phyloP scores from a whole-genome alignment of 345 rosid genomes.

The Eucalyptus urophylla region DNA sequence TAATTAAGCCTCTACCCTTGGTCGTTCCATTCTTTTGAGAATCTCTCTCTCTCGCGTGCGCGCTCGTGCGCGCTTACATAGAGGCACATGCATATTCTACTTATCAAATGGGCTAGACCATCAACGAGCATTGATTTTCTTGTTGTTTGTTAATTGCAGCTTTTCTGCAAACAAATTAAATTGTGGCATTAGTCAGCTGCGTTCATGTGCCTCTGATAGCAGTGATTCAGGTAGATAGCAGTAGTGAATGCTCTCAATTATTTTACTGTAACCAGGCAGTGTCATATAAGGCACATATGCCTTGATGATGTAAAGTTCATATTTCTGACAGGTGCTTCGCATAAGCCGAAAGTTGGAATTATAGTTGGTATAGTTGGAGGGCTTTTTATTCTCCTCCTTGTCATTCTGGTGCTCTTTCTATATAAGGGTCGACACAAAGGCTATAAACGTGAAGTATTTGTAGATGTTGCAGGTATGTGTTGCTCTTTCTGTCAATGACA shows the following conservation, averaged over 20 bases:
- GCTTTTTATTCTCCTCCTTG: conserved; percentile 35
- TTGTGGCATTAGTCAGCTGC: conserved; percentile 35
- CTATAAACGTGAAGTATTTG: conserved; percentile 64
- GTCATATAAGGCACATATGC: not conserved
- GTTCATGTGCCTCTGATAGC: conserved; percentile 42
- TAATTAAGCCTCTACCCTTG: not conserved
- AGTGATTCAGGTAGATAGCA: conserved; percentile 37
- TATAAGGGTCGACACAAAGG: conserved; percentile 57
- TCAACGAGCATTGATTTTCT: not conserved
- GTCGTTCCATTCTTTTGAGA: not conserved
- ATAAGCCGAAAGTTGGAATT: conserved; percentile 52
- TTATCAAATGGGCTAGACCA: not conserved
- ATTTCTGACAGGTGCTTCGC: conserved; percentile 37
- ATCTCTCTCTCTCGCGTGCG: not conserved
- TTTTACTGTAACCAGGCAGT: not conserved
- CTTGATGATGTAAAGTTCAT: not conserved
- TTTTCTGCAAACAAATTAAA: conserved; percentile 60
- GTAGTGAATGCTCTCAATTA: not conserved
- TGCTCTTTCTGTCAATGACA: not conserved
- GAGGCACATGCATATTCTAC: not conserved
- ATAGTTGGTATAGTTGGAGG: conserved; percentile 69
- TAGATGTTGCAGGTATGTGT: conserved; percentile 83
- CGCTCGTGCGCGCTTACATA: fast-evolving
- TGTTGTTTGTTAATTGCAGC: conserved; percentile 27
- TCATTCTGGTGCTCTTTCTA: conserved; percentile 37